Conservation (phyloP, 1,139 yeast genomes). For the Taiozyma sp. region DNA sequence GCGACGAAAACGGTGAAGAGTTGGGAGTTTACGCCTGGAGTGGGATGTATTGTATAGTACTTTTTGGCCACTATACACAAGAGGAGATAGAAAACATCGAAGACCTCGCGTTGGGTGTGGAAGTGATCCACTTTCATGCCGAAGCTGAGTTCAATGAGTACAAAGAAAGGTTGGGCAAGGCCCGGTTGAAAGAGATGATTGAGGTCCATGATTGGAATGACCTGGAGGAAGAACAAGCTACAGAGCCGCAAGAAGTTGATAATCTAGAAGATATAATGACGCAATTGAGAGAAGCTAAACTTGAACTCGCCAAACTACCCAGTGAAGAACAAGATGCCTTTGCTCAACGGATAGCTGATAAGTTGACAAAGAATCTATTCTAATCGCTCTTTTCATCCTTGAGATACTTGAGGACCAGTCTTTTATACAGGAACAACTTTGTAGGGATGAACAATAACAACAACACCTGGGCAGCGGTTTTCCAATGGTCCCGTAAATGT, state of each 20-base stretch:
- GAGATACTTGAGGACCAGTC: conserved; percentile 10
- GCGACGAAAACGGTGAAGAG: background rate
- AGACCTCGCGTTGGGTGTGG: conserved; percentile 7
- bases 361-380: conserved; percentile 3
- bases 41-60: background rate
- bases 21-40: background rate
- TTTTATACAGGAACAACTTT: conserved; percentile 25
- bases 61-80: background rate
- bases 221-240: background rate
- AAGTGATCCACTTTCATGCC: conserved; percentile 18
- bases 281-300: conserved; percentile 4
- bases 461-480: conserved; percentile 20
- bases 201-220: conserved; percentile 26
- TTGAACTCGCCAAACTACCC: conserved; percentile 5
- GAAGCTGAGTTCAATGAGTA: conserved; percentile 17
- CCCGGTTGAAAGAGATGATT: conserved; percentile 24
- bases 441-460: conserved; percentile 28
- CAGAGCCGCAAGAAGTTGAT: background rate
- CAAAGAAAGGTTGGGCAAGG: conserved; percentile 24
- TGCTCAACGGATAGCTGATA: background rate
- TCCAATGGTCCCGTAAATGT: conserved; percentile 33
- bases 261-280: background rate
- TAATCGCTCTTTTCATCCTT: background rate
- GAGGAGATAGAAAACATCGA: conserved; percentile 14
- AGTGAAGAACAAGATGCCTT: background rate